Base-by-base conservation (phyloP, 345 rosid genomes). In the Eucalyptus sideroxylon region DNA sequence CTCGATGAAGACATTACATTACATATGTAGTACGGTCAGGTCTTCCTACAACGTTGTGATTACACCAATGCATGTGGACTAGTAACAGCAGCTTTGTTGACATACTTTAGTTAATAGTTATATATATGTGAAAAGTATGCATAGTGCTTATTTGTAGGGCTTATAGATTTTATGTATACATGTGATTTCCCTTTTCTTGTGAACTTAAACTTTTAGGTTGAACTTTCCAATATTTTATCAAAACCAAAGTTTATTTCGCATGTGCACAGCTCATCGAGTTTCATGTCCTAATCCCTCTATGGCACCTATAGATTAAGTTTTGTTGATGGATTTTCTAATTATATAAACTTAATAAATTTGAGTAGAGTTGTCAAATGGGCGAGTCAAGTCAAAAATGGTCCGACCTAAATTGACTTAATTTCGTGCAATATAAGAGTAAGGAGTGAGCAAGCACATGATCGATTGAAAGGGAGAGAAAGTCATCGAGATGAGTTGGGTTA, bases 381-480 rank as follows among this genome's bases (percentile, higher is more conserved):
- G 1, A 11, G 5, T 55, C 0, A 1, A 11, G 1, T 13, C 2
- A 13, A 49, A 49, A 49, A 49, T 49, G 50, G 50, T 49, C 2
- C 6, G 6, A 49, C 14, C 1, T 5, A 49, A 49, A 49, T 55
- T 23, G 5, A 55, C 60, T 26, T 5, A 4, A 23, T 56, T 55
- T 4, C 5, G 26, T 23, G 27, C 60, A 56, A 56, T 9, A 23
- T 5, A 23, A 56, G 6, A 56, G 27, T 23, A 56, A 56, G 12
- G 12, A 56, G 60, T 9, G 27, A 4, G 27, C 27, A 23, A 56
- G 1, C 1, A 56, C 3, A 23, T 8, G 3, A 56, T 56, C 6
- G 2, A 56, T 27, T 21, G 5, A 56, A 9, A 10, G 3, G 5
- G 60, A 23, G 60, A 56, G 60, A 56, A 23, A 23, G 27, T 23